phyloP scores from a whole-genome alignment of 75 land plant genomes.

The Chamaecyparis obtusa region DNA sequence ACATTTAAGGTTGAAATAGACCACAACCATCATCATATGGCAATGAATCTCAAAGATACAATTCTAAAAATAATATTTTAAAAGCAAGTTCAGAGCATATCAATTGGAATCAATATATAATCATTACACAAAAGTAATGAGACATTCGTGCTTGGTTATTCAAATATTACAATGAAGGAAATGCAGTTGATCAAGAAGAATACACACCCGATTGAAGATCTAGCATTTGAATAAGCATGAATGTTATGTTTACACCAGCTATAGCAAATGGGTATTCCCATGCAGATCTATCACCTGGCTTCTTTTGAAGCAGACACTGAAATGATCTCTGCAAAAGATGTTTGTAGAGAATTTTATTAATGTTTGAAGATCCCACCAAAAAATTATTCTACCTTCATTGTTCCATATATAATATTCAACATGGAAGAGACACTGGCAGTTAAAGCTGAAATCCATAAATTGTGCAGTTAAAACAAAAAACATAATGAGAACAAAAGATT shows the following conservation, averaged over 20 bases:
- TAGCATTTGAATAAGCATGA: conserved; percentile 97
- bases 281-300: conserved; percentile 66
- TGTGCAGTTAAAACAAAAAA: background rate
- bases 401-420: background rate
- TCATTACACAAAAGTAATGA: background rate
- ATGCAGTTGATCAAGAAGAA: background rate
- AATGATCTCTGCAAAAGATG: conserved; percentile 64
- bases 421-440: background rate
- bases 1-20: background rate
- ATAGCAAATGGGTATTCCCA: conserved; percentile 99
- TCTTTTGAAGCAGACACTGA: conserved; percentile 71
- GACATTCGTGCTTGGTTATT: background rate
- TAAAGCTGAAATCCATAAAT: background rate
- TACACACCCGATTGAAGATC: conserved; percentile 73
- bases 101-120: background rate
- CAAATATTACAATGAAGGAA: background rate
- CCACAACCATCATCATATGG: background rate
- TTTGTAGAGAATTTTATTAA: background rate
- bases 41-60: no score
- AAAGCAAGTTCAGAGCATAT: background rate
- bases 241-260: conserved; percentile 94
- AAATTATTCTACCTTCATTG: background rate
- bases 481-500: background rate
- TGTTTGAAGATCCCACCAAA: background rate
- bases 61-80: background rate